Base-by-base conservation (phyloP, 352 stramenopile genomes). In the Phytopythium cucurbitacearum region DNA sequence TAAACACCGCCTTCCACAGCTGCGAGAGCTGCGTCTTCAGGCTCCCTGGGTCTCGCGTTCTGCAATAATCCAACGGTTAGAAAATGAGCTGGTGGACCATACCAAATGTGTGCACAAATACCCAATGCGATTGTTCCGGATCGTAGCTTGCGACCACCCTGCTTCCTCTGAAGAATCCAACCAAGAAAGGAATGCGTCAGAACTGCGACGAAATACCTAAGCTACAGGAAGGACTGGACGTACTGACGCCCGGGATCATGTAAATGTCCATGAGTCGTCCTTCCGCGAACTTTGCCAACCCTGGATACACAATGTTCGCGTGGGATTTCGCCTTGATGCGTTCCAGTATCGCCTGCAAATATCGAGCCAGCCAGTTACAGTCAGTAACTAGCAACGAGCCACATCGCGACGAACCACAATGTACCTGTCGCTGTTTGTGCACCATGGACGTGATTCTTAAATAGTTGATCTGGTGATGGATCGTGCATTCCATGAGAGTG, bases 401-500 rank as follows among this genome's bases (percentile, higher is more conserved):
- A 2, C 16, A 38, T 28, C 1, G 28, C 2, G 0, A 13, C 12
- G 28, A 35, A 44, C 2, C 13, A 11, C 28, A 11, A 42, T 41
- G 37, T 64, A 98, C 97, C 73, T 97, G 80, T 53, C 87, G 79
- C 74, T 99, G 97, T 39, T 79, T 70, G 33, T 88, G 67, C 45
- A 99, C 71, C 89, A 99, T 98, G 43, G 92, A 89, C 3, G 90
- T 93, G 60, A 99, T 93, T 28, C 87, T 70, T 60, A 97, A 92
- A 87, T 98, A 99, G 65, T 99, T 89, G 66, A 99, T 97, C 56
- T 96, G 87, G 34, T 96, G 92, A 73, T 99, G 95, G 32, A 99
- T 95, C 60, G 97, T 98, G 76, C 97, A 99, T 68, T 99, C 96
- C 96, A 99, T 99, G 50, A 99, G 78, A 9, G 96, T 99, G 21